phyloP scores from a whole-genome alignment of 129 eudicot species.

The Centrapalus pauciflorus region DNA sequence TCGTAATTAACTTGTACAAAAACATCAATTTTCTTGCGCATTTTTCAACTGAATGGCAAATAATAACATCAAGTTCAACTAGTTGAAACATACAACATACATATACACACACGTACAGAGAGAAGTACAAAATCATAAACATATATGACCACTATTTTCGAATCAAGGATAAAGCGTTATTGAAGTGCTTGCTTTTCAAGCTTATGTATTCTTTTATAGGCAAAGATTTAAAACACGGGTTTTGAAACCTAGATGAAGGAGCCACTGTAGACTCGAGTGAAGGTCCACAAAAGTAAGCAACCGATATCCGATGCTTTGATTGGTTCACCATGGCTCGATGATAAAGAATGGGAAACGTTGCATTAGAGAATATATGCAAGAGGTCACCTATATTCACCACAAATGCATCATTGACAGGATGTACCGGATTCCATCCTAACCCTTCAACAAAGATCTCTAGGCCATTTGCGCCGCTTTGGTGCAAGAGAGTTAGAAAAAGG shows the following conservation, averaged over 20 bases:
- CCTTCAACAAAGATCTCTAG: constrained; percentile 48
- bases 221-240: constrained; percentile 43
- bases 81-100: no score
- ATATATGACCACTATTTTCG: no score
- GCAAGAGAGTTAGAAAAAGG: constrained; percentile 55
- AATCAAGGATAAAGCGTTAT: constrained; percentile 37
- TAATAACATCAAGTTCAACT: no score
- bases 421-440: constrained; percentile 51
- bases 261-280: constrained; percentile 28
- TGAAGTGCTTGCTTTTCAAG: constrained; percentile 45
- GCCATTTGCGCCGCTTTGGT: constrained; percentile 48
- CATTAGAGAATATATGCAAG: constrained; percentile 60
- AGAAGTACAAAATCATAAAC: no score
- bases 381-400: constrained; percentile 67
- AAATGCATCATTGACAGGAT: constrained; percentile 44
- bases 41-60: no score
- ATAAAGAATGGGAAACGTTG: constrained; percentile 21
- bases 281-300: constrained; percentile 65
- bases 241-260: constrained; percentile 32
- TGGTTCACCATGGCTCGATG: constrained; percentile 61
- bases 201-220: constrained; percentile 45
- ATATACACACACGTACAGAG: no score
- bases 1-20: no score
- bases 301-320: constrained; percentile 39
- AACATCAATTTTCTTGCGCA: no score